Percentiles rank a stretch among this genome's conserved stretches.
Conservation (phyloP, 805 yeast species). For the Saccharomycopsis sp. region DNA sequence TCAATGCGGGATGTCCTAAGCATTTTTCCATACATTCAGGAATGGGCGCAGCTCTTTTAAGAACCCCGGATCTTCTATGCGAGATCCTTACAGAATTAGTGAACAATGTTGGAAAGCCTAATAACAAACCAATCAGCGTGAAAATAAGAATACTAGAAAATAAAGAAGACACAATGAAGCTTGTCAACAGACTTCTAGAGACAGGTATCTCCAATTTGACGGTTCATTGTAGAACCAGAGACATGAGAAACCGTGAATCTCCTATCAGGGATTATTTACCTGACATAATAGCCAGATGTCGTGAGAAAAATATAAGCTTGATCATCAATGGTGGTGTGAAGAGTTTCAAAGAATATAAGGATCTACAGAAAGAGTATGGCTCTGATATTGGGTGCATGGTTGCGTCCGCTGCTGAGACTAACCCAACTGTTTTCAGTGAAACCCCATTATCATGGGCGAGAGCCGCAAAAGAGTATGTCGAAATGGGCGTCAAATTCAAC, state of each 20-base stretch:
- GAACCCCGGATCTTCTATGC: constrained; percentile 73
- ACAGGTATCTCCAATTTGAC: constrained; percentile 88
- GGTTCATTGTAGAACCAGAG: constrained; percentile 83
- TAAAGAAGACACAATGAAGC: constrained; percentile 49
- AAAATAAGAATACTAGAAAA: constrained; percentile 76
- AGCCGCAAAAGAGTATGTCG: constrained; percentile 49
- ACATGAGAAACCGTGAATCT: constrained; percentile 80
- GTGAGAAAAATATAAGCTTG: constrained; percentile 56
- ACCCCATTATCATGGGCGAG: constrained; percentile 45
- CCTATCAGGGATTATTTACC: constrained; percentile 70
- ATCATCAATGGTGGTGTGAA: constrained; percentile 76
- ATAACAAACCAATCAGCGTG: constrained; percentile 76
- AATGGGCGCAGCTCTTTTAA: constrained; percentile 92
- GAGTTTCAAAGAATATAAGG: constrained; percentile 45
- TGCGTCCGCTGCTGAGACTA: constrained; percentile 83
- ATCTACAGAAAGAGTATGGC: constrained; percentile 46
- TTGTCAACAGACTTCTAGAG: constrained; percentile 50
- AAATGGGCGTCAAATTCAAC: constrained; percentile 46
- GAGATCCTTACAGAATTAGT: constrained; percentile 65
- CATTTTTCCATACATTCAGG: constrained; percentile 92
- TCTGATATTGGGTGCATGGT: constrained; percentile 84
- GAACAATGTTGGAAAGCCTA: constrained; percentile 70
- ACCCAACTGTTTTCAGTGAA: constrained; percentile 67
- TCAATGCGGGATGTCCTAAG: constrained; percentile 96
- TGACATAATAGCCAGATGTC: constrained; percentile 56